Evolutionary conservation across 768 basidiomycete species (phyloP), one percentile per base, ranked within the genome.

Genomic region (Boletus edulis): DNA sequence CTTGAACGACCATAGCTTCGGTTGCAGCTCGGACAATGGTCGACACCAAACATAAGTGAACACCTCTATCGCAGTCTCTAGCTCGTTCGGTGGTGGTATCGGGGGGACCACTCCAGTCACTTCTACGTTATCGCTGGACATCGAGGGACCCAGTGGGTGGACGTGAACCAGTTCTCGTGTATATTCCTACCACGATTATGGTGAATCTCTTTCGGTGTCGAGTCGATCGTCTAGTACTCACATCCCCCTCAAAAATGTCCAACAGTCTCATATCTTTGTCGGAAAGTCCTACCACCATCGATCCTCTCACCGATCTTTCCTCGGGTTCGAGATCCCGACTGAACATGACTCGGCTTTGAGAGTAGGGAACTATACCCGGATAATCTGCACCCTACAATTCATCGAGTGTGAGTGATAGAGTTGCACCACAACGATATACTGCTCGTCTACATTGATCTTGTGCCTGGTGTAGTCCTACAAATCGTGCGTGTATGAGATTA

Each of bases 391-490:
- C 54, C 86, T 89, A 54, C 18, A 45, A 54, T 32, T 54, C 45
- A 24, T 32, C 53, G 39, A 46, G 50, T 27, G 56, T 60, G 52
- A 51, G 55, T 37, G 14, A 39, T 20, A 38, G 22, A 18, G 32
- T 44, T 22, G 34, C 22, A 42, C 14, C 10, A 24, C 27, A 13
- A 43, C 9, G 17, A 43, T 13, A 22, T 18, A 12, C 29, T 31
- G 34, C 6, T 38, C 22, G 18, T 40, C 50, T 69, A 87, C 87
- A 66, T 84, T 81, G 57, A 95, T 82, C 67, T 84, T 81, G 67
- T 96, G 91, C 4, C 94, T 78, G 3, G 91, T 94, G 72, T 89
- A 82, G 40, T 86, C 83, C 88, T 93, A 59, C 6, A 20, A 12
- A 18, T 24, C 22, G 44, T 35, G 31, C 11, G 42, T 13, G 17